phyloP scores from a whole-genome alignment of 257 asterid species.

The Ligustrum vulgare region DNA sequence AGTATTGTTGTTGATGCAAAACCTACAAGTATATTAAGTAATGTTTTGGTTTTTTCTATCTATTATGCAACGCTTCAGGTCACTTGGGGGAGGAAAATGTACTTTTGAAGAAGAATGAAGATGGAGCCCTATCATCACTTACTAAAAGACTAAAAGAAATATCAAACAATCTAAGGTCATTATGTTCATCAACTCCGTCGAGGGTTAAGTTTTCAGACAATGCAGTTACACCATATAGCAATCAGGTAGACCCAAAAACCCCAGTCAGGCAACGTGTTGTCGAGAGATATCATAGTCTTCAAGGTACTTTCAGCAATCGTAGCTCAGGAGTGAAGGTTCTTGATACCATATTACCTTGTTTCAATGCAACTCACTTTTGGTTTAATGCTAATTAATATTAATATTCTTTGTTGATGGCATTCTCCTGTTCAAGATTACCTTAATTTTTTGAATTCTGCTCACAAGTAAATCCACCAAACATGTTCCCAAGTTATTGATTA shows the following conservation, averaged over 20 bases:
- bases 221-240: constrained; percentile 22
- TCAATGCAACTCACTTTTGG: background rate
- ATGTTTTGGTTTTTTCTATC: constrained; percentile 1
- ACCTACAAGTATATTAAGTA: background rate
- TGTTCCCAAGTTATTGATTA: background rate
- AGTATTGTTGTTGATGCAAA: constrained; percentile 17
- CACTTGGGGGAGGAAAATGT: constrained; percentile 31
- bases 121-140: constrained; percentile 67
- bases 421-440: constrained; percentile 64
- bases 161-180: constrained; percentile 45
- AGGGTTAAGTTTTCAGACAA: constrained; percentile 38
- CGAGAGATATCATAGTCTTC: constrained; percentile 50
- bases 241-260: constrained; percentile 67
- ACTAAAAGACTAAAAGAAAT: constrained; percentile 62
- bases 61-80: constrained; percentile 22
- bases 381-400: background rate
- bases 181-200: constrained; percentile 58
- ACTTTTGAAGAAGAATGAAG: constrained; percentile 19
- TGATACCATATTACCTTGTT: background rate
- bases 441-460: constrained; percentile 67
- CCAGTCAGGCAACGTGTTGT: constrained; percentile 39
- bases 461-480: constrained; percentile 32
- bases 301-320: constrained; percentile 46
- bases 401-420: constrained; percentile 30
- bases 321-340: constrained; percentile 71